phyloP scores from a whole-genome alignment of 2,329 filamentous ascomycete genomes.

The Fusarium poae region DNA sequence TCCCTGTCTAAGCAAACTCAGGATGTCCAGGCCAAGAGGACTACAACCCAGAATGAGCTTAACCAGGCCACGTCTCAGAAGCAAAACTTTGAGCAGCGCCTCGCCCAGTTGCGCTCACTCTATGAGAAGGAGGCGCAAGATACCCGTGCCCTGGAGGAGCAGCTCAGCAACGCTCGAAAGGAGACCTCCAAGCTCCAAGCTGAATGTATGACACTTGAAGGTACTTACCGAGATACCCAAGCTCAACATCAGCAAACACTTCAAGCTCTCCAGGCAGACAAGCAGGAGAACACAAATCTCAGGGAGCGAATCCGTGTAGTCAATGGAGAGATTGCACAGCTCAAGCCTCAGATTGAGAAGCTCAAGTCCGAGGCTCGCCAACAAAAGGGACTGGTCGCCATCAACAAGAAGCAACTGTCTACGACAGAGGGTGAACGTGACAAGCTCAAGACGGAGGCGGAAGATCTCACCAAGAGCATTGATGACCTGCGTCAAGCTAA shows the following conservation, averaged over 20 bases:
- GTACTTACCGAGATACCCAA: conserved; percentile 82
- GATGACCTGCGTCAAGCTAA: conserved; percentile 69
- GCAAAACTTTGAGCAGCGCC: conserved; percentile 88
- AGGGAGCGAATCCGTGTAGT: conserved; percentile 89
- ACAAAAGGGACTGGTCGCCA: conserved; percentile 95
- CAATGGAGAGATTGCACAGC: conserved; percentile 83
- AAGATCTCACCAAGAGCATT: conserved; percentile 73
- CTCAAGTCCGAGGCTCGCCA: conserved; percentile 91
- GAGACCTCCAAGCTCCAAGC: conserved; percentile 88
- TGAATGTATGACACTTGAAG: conserved; percentile 87
- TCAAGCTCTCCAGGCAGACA: conserved; percentile 83
- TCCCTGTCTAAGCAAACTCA: conserved; percentile 94
- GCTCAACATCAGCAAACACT: conserved; percentile 83
- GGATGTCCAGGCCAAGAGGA: conserved; percentile 86
- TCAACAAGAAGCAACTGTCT: conserved; percentile 97
- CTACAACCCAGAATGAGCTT: conserved; percentile 82
- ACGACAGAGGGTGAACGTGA: conserved; percentile 92
- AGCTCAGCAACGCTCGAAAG: conserved; percentile 78
- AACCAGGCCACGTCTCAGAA: conserved; percentile 87
- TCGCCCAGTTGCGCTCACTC: conserved; percentile 85
- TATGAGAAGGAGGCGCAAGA: conserved; percentile 95
- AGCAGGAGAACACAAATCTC: conserved; percentile 85
- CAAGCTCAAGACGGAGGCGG: conserved; percentile 84
- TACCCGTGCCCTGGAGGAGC: conserved; percentile 86
- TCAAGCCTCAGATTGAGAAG: conserved; percentile 94